Percentiles rank a stretch among this genome's conserved stretches.
Conservation (phyloP, 805 yeast species). For the Saturnispora sanitii region DNA sequence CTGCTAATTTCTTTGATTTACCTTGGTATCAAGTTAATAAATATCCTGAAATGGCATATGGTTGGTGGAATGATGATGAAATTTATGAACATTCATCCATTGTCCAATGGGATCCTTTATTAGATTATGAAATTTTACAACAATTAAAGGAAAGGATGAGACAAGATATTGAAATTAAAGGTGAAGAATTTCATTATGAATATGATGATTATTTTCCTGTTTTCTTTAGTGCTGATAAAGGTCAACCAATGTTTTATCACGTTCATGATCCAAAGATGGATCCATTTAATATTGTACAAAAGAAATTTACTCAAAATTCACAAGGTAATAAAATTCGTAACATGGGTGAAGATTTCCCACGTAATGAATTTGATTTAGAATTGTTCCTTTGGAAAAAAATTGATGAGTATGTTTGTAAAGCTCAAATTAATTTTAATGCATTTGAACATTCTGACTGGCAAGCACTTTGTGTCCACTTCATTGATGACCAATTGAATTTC, state of each 20-base stretch:
- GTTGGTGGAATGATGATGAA: conserved; percentile 25
- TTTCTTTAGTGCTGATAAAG: conserved; percentile 21
- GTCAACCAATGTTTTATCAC: conserved; percentile 31
- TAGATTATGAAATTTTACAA: conserved; percentile 23
- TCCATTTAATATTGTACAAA: conserved; percentile 33
- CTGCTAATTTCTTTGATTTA: conserved; percentile 43
- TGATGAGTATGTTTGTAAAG: conserved; percentile 27
- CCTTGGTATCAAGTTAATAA: conserved; percentile 47
- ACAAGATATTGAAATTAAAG: conserved; percentile 17
- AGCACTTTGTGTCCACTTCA: conserved; percentile 21
- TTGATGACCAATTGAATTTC: conserved; percentile 21
- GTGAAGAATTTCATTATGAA: conserved; percentile 20
- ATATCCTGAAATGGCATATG: conserved; percentile 25
- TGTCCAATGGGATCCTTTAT: conserved; percentile 28
- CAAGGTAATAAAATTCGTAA: conserved; percentile 26
- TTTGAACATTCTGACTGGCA: conserved; percentile 18
- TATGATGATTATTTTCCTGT: conserved; percentile 22
- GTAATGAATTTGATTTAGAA: conserved; percentile 26
- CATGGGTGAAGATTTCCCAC: conserved; percentile 28
- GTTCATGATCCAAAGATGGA: conserved; percentile 48
- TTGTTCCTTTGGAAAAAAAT: conserved; percentile 26
- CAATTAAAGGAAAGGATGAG: conserved; percentile 16
- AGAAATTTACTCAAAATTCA: conserved; percentile 22
- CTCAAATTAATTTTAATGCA: conserved; percentile 17
- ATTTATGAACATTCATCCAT: conserved; percentile 28